Conservation (phyloP, 805 yeast genomes). For the Barnettozyma vustinii region DNA sequence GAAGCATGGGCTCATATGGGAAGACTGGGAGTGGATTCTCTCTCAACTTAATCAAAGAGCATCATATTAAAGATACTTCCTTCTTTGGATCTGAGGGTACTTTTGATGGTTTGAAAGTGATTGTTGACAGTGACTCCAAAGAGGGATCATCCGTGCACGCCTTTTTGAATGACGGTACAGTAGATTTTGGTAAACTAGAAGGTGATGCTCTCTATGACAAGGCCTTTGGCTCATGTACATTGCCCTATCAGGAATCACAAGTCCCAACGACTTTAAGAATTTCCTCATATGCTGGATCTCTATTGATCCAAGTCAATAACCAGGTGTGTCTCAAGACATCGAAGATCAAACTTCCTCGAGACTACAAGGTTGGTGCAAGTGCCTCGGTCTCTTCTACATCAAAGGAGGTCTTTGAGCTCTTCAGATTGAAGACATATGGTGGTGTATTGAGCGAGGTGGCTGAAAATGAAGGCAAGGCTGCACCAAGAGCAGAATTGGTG, state of each 20-base stretch:
- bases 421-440: constrained; percentile 52
- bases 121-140: constrained; percentile 46
- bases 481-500: constrained; percentile 40
- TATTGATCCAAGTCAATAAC: constrained; percentile 70
- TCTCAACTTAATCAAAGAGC: constrained; percentile 45
- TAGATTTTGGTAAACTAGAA: constrained; percentile 25
- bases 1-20: constrained; percentile 52
- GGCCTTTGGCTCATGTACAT: constrained; percentile 51
- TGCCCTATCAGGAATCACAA: constrained; percentile 58
- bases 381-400: constrained; percentile 37
- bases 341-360: constrained; percentile 40
- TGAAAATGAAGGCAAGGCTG: constrained; percentile 49
- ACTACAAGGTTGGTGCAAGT: constrained; percentile 48
- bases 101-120: constrained; percentile 61
- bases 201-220: constrained; percentile 24
- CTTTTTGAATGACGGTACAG: constrained; percentile 54
- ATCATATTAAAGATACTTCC: constrained; percentile 24
- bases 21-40: constrained; percentile 51
- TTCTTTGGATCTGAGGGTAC: constrained; percentile 50
- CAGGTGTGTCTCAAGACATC: constrained; percentile 64
- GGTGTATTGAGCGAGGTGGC: constrained; percentile 48
- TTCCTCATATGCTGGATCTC: constrained; percentile 45
- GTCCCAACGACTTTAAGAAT: constrained; percentile 69
- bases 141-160: constrained; percentile 51
- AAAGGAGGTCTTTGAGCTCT: constrained; percentile 60